These are phyloP conservation scores for Sideroxylon spinosum DNA, from an alignment of 179 eudicot species.

Conservation along the genomic window DNA sequence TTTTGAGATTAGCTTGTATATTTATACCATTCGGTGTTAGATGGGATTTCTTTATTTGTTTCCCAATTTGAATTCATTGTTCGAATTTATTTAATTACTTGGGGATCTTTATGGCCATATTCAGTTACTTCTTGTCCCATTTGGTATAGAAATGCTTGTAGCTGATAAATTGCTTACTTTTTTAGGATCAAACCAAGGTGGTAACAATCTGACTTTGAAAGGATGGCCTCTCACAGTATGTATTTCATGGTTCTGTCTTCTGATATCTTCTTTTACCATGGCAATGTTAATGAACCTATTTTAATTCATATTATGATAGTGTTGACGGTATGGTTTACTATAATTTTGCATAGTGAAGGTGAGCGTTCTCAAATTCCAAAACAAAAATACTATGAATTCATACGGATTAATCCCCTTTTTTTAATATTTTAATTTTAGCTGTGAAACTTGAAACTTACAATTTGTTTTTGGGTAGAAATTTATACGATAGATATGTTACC, in stretches of 20 bases:
- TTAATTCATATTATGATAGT: background rate
- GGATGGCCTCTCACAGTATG: slow-evolving; percentile 97
- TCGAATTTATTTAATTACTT: background rate
- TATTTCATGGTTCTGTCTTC: slow-evolving; percentile 1
- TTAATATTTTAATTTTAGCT: too few species aligned
- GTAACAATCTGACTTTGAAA: slow-evolving; percentile 76
- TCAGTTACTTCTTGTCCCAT: background rate
- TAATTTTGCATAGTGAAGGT: background rate
- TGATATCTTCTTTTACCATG: background rate
- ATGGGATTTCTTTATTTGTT: background rate
- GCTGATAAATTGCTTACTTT: slow-evolving; percentile 20
- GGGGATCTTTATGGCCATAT: background rate
- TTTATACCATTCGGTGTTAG: background rate
- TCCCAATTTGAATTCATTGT: background rate
- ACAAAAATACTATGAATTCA: too few species aligned
- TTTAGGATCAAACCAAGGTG: slow-evolving; percentile 79
- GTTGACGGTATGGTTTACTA: background rate
- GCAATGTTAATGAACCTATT: background rate
- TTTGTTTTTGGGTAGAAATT: too few species aligned
- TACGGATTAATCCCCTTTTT: too few species aligned
- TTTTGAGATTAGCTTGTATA: background rate
- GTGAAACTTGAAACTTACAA: too few species aligned
- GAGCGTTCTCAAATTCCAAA: background rate
- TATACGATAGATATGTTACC: too few species aligned
- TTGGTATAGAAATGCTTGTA: slow-evolving; percentile 9